phyloP scores from a whole-genome alignment of 2,329 filamentous ascomycete genomes.

The Monilinia laxa region DNA sequence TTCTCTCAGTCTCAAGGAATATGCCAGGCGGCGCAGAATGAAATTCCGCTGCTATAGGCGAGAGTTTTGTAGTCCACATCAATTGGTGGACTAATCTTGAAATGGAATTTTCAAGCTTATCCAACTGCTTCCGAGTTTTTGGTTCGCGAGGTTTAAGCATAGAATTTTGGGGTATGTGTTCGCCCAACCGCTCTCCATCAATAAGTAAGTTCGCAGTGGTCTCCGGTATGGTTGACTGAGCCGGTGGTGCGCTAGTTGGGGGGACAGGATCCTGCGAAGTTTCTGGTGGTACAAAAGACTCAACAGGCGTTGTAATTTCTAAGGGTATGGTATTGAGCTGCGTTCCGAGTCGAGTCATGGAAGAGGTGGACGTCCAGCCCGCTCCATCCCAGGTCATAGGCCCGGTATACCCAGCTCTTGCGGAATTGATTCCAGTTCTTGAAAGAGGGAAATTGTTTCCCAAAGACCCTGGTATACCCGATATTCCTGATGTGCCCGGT shows the following conservation, averaged over 20 bases:
- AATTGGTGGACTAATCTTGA: conserved; percentile 33
- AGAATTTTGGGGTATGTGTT: neutral
- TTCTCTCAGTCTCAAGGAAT: conserved; percentile 26
- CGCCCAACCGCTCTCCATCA: conserved; percentile 10
- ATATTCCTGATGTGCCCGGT: neutral
- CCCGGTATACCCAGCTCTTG: conserved; percentile 13
- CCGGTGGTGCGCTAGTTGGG: neutral
- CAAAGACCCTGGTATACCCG: neutral
- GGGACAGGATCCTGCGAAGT: neutral
- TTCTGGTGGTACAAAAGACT: neutral
- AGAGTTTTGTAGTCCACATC: conserved; percentile 25
- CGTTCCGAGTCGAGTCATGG: conserved; percentile 4
- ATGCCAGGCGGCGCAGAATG: conserved; percentile 15
- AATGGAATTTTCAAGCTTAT: conserved; percentile 30
- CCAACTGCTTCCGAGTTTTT: conserved; percentile 29
- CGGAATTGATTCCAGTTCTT: neutral
- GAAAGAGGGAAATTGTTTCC: neutral
- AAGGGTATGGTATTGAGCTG: neutral
- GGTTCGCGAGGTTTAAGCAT: conserved; percentile 30
- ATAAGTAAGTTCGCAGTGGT: neutral
- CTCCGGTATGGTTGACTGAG: neutral
- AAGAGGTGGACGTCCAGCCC: conserved; percentile 2
- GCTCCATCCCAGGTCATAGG: conserved; percentile 16
- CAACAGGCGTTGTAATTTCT: neutral
- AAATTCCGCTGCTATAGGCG: conserved; percentile 9